Percentiles rank a stretch among this genome's conserved stretches.
Conservation (phyloP, 2,329 filamentous ascomycete species). For the Trichothecium sympodiale region DNA sequence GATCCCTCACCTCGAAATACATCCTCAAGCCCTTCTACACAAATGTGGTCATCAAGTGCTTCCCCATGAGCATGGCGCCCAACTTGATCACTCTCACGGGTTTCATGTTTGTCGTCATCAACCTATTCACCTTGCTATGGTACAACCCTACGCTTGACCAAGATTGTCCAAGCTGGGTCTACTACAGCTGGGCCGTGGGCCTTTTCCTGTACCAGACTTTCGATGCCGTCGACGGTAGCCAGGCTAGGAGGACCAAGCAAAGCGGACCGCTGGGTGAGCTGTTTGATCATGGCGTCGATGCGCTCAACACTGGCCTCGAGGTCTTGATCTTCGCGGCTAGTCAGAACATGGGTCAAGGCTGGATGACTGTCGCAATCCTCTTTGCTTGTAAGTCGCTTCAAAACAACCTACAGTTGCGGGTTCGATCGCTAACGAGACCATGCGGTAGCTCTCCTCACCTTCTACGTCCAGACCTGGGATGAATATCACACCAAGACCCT, state of each 20-base stretch:
- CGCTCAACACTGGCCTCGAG: conserved; percentile 89
- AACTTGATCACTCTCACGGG: conserved; percentile 83
- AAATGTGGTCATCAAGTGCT: conserved; percentile 84
- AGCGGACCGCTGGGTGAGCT: conserved; percentile 91
- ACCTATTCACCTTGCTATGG: conserved; percentile 87
- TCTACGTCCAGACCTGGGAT: conserved; percentile 98
- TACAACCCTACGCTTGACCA: conserved; percentile 91
- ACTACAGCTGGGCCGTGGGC: conserved; percentile 80
- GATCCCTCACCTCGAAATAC: conserved; percentile 81
- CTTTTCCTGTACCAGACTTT: conserved; percentile 97
- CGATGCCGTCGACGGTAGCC: conserved; percentile 88
- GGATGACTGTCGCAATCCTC: conserved; percentile 73
- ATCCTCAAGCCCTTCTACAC: conserved; percentile 97
- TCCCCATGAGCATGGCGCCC: conserved; percentile 90
- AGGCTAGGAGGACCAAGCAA: conserved; percentile 88
- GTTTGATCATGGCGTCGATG: conserved; percentile 96
- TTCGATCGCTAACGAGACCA: background rate
- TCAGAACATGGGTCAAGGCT: conserved; percentile 87
- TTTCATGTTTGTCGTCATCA: conserved; percentile 80
- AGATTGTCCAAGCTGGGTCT: conserved; percentile 92
- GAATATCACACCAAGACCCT: conserved; percentile 97
- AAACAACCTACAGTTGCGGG: background rate
- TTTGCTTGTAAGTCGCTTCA: conserved; percentile 57
- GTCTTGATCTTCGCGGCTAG: conserved; percentile 83
- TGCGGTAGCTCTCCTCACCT: conserved; percentile 69